These are phyloP conservation scores for Eucalyptus regnans DNA, from an alignment of 345 rosid genomes.

Conservation along the genomic window DNA sequence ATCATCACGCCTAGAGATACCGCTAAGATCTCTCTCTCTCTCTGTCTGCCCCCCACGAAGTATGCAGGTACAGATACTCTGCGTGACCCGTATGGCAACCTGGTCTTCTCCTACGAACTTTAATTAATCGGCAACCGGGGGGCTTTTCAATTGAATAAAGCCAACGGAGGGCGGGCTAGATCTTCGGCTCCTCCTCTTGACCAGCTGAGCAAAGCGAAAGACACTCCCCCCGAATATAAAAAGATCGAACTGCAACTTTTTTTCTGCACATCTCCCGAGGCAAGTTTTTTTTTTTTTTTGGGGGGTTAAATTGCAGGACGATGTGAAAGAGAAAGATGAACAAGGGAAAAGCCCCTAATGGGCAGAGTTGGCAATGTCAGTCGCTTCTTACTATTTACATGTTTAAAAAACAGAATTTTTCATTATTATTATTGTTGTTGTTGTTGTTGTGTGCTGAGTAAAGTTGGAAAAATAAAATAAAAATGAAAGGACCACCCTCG, in stretches of 20 bases:
- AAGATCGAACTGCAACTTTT: background rate
- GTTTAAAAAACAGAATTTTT: background rate
- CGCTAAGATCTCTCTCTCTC: background rate
- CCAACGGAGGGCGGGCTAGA: constrained; percentile 3
- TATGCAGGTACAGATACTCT: background rate
- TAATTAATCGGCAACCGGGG: background rate
- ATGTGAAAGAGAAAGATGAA: background rate
- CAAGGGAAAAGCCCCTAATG: constrained; percentile 2
- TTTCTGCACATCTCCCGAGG: constrained; percentile 27
- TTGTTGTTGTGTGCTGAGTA: background rate
- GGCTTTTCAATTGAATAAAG: background rate
- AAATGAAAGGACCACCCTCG: background rate
- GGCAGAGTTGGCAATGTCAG: constrained; percentile 72
- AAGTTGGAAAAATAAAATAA: background rate
- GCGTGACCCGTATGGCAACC: background rate
- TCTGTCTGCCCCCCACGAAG: background rate
- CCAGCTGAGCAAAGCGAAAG: constrained; percentile 1
- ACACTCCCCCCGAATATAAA: constrained; percentile 15
- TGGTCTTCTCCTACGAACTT: background rate
- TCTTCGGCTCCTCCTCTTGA: constrained; percentile 23
- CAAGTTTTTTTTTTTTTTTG: background rate
- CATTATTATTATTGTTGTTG: background rate
- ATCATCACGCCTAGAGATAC: background rate
- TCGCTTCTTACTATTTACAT: constrained; percentile 3
- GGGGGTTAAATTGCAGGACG: background rate